Evolutionary conservation across 2,329 filamentous ascomycete species (phyloP), one percentile per base, ranked within the genome.

Genomic region (Tolypocladium ophioglossoides): DNA sequence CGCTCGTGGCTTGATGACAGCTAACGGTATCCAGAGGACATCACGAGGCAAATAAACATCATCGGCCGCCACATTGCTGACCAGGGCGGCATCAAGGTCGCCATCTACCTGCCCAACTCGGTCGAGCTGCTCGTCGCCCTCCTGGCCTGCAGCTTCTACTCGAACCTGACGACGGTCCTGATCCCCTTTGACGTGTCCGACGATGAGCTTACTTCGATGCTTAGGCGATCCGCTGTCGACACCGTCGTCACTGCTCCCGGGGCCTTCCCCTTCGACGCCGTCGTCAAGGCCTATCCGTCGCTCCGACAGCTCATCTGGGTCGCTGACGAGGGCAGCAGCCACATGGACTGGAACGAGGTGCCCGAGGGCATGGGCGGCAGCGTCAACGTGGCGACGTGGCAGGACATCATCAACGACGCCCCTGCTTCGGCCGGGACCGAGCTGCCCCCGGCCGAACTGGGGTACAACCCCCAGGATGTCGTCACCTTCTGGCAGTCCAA

Each of bases 301-400:
- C 78, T 99, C 48, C 85, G 84, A 57, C 83, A 91, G 61, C 78
- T 96, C 35, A 81, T 96, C 62, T 97, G 91, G 89, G 91, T 96
- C 14, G 90, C 95, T 6, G 92, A 96, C 63, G 82, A 90, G 64
- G 90, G 90, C 44, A 96, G 85, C 73, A 83, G 84, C 62, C 92
- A 97, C 67, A 87, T 99, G 79, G 91, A 96, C 70, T 99, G 92
- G 91, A 91, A 89, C 62, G 89, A 92, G 66, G 82, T 91, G 2
- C 91, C 91, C 12, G 81, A 86, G 64, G 86, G 87, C 52, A 85
- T 86, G 54, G 86, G 86, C 18, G 82, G 86, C 55, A 84, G 79
- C 57, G 77, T 95, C 57, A 87, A 87, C 54, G 87, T 96, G 18
- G 82, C 85, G n/a, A 94, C 92, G 16, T 99, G 92, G 91, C 89